A percentile compares a stretch with the other conserved stretches of the same genome.
Conservation (phyloP, 2,329 filamentous ascomycete genomes). For the Scedosporium minutisporum region DNA sequence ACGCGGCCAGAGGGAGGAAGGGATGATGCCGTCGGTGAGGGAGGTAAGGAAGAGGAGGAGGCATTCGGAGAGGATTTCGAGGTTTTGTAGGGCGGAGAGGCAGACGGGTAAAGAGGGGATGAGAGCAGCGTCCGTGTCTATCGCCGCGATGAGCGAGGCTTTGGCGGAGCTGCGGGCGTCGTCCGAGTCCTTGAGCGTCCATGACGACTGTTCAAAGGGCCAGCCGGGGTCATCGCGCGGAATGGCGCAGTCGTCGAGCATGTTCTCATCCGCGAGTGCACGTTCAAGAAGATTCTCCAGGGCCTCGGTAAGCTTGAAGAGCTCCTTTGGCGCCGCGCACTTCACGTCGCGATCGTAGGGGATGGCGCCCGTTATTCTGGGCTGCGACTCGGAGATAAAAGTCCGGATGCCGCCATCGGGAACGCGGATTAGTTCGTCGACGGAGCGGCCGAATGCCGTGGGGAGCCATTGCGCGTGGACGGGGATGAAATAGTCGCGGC, state of each 20-base stretch:
- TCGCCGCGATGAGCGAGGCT: slow-evolving; percentile 46
- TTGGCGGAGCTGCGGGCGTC: slow-evolving; percentile 14
- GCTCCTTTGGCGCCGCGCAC: slow-evolving; percentile 76
- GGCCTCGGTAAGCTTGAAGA: slow-evolving; percentile 81
- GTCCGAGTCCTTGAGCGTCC: slow-evolving; percentile 13
- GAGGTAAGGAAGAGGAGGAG: slow-evolving; percentile 66
- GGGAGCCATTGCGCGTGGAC: slow-evolving; percentile 70
- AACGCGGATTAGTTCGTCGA: slow-evolving; percentile 81
- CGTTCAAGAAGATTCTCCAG: slow-evolving; percentile 51
- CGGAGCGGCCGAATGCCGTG: slow-evolving; percentile 71
- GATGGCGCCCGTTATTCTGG: slow-evolving; percentile 36
- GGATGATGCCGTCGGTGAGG: slow-evolving; percentile 71
- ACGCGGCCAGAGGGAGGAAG: slow-evolving; percentile 57
- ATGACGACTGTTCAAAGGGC: slow-evolving; percentile 43
- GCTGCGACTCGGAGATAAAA: slow-evolving; percentile 25
- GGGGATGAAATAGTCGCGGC: slow-evolving; percentile 85
- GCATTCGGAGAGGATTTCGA: slow-evolving; percentile 65
- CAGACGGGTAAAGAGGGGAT: slow-evolving; percentile 52
- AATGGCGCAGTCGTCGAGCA: slow-evolving; percentile 44
- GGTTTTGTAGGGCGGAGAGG: slow-evolving; percentile 52
- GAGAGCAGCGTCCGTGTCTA: slow-evolving; percentile 62
- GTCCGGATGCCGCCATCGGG: slow-evolving; percentile 69
- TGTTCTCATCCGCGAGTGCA: slow-evolving; percentile 49
- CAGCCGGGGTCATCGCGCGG: slow-evolving; percentile 45
- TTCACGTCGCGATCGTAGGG: slow-evolving; percentile 50